These are phyloP conservation scores for Penicillium pancosmium DNA, from an alignment of 495 filamentous ascomycete species.

Conservation along the genomic window DNA sequence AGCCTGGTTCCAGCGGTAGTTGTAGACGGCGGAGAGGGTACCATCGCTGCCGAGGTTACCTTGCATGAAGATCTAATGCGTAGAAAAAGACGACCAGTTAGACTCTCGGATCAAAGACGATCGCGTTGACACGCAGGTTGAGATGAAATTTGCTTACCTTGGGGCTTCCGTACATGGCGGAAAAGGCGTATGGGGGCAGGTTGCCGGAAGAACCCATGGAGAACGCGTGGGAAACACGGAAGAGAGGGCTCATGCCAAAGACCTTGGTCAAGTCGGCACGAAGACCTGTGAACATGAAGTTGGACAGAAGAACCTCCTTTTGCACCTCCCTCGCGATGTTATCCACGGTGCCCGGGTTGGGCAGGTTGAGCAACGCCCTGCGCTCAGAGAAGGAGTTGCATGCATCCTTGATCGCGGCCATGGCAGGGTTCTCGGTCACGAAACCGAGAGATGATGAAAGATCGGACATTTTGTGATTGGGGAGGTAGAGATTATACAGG, in stretches of 20 bases:
- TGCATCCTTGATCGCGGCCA: slow-evolving; percentile 69
- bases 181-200: slow-evolving; percentile 91
- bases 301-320: slow-evolving; percentile 91
- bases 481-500: slow-evolving; percentile 19
- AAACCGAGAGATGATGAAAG: slow-evolving; percentile 62
- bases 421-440: slow-evolving; percentile 71
- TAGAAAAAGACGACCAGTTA: slow-evolving; percentile 10
- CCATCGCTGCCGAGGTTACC: slow-evolving; percentile 92
- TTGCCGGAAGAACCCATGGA: slow-evolving; percentile 81
- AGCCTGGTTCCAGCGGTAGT: slow-evolving; percentile 79
- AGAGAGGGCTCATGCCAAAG: slow-evolving; percentile 88
- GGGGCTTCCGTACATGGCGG: slow-evolving; percentile 86
- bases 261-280: slow-evolving; percentile 95
- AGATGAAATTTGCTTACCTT: slow-evolving; percentile 63
- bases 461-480: slow-evolving; percentile 44
- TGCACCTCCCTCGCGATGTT: slow-evolving; percentile 89
- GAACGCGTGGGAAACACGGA: slow-evolving; percentile 97
- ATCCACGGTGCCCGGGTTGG: slow-evolving; percentile 91
- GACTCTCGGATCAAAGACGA: not conserved
- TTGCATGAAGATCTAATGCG: slow-evolving; percentile 86
- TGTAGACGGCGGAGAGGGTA: slow-evolving; percentile 77
- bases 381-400: slow-evolving; percentile 82
- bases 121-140: not conserved
- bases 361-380: slow-evolving; percentile 82
- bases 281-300: slow-evolving; percentile 93